These are phyloP conservation scores for Acer negundo DNA, from an alignment of 345 rosid genomes.

Conservation along the genomic window DNA sequence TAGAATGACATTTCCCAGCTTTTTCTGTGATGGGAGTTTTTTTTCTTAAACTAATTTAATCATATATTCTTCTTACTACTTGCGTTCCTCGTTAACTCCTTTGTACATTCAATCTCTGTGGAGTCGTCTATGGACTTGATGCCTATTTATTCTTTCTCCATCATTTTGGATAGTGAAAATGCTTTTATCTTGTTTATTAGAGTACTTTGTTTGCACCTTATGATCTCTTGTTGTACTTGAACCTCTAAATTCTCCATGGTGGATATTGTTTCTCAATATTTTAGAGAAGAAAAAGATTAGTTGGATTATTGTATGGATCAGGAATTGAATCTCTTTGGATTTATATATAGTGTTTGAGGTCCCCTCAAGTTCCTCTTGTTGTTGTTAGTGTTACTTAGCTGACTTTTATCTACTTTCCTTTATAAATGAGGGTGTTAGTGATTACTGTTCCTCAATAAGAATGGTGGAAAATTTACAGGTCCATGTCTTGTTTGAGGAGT, in stretches of 20 bases:
- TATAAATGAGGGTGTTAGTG: not conserved
- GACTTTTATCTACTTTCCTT: not conserved
- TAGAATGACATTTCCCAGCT: constrained; percentile 31
- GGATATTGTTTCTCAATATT: not conserved
- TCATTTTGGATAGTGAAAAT: not conserved
- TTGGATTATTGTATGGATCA: no score
- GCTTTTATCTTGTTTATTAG: not conserved
- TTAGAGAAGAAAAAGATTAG: not conserved
- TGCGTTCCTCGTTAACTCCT: constrained; percentile 9
- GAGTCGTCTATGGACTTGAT: constrained; percentile 12
- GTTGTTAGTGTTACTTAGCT: not conserved
- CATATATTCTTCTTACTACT: constrained; percentile 18
- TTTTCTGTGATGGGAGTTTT: constrained; percentile 38
- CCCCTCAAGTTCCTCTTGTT: not conserved
- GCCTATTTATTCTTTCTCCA: constrained; percentile 17
- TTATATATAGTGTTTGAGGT: not conserved
- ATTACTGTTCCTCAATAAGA: not conserved
- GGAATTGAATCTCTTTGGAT: not conserved
- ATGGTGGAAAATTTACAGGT: not conserved
- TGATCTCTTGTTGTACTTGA: not conserved
- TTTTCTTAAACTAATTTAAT: constrained; percentile 20
- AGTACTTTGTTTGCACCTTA: not conserved
- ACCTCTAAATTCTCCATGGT: no score
- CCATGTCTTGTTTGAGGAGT: not conserved
- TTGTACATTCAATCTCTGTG: constrained; percentile 23